Evolutionary conservation across 2,329 filamentous ascomycete species (phyloP).

Genomic region (Graphiopsis chlorocephala): DNA sequence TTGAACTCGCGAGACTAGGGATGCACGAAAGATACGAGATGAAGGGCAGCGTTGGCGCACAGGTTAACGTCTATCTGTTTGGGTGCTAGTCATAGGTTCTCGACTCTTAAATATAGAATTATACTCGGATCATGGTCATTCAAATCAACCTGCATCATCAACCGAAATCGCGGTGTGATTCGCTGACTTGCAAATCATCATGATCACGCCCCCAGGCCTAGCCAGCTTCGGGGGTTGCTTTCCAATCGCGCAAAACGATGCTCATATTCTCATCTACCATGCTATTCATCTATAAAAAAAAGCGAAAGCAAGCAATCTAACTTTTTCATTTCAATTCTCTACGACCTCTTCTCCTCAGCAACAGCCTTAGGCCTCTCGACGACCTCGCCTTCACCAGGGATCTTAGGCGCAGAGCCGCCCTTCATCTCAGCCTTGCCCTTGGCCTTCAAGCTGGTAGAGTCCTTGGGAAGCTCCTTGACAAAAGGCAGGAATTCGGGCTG

Average conservation of each 20-base stretch:
- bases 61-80: not conserved
- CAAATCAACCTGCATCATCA: not conserved
- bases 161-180: no score
- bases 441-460: conserved; percentile 61
- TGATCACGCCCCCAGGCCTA: not conserved
- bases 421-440: conserved; percentile 37
- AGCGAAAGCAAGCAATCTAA: not conserved
- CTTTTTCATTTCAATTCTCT: not conserved
- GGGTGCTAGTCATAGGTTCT: not conserved
- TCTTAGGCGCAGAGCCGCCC: conserved; percentile 23
- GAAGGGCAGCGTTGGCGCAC: not conserved
- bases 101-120: not conserved
- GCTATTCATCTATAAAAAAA: not conserved
- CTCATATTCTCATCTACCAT: conserved; percentile 15
- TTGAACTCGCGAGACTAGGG: not conserved
- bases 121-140: not conserved
- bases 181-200: not conserved
- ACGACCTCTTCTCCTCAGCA: conserved; percentile 28
- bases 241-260: conserved; percentile 4
- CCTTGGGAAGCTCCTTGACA: conserved; percentile 79
- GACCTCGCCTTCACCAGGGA: conserved; percentile 32
- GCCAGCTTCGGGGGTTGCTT: not conserved
- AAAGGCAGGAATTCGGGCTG: conserved; percentile 87
- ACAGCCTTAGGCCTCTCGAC: conserved; percentile 34
- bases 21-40: not conserved